Evolutionary conservation across 106 monocot species (phyloP).

Genomic region (Triglochin maritima): DNA sequence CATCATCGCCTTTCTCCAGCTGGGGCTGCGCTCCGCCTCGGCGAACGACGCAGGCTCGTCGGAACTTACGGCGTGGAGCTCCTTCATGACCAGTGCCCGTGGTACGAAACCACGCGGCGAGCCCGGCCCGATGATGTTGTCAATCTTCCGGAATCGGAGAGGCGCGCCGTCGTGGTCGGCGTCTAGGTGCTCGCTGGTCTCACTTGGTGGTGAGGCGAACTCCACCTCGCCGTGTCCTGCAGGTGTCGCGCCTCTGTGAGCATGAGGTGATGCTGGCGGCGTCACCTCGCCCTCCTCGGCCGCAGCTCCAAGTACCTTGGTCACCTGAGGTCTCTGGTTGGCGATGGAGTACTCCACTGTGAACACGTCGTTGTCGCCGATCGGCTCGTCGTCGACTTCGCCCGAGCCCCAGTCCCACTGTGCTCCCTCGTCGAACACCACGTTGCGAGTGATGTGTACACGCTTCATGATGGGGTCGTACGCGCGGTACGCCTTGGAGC

Average conservation of each 20-base stretch:
- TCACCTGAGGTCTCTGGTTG: constrained; percentile 1
- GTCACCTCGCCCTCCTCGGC: not conserved
- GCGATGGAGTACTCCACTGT: constrained; percentile 4
- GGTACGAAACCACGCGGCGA: constrained; percentile 10
- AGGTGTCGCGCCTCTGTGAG: not conserved
- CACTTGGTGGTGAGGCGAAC: constrained; percentile 6
- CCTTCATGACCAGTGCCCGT: not conserved
- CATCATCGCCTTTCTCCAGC: not conserved
- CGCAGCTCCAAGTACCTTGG: constrained; percentile 1
- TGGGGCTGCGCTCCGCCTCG: not conserved
- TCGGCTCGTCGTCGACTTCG: not conserved
- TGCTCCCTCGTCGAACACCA: constrained; percentile 4
- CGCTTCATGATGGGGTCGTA: constrained; percentile 3
- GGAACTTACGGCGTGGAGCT: not conserved
- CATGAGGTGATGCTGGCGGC: constrained; percentile 5
- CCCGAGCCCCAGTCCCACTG: constrained; percentile 4
- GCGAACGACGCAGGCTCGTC: not conserved
- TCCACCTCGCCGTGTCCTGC: not conserved
- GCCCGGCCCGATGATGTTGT: constrained; percentile 9
- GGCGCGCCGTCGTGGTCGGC: constrained; percentile 4
- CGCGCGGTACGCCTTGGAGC: constrained; percentile 7
- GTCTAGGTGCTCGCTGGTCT: not conserved
- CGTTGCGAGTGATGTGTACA: constrained; percentile 5
- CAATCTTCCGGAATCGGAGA: constrained; percentile 4
- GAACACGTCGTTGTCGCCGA: not conserved